These are phyloP conservation scores for Chimonanthus praecox DNA, from an alignment of 164 flowering plant species.

Conservation along the genomic window DNA sequence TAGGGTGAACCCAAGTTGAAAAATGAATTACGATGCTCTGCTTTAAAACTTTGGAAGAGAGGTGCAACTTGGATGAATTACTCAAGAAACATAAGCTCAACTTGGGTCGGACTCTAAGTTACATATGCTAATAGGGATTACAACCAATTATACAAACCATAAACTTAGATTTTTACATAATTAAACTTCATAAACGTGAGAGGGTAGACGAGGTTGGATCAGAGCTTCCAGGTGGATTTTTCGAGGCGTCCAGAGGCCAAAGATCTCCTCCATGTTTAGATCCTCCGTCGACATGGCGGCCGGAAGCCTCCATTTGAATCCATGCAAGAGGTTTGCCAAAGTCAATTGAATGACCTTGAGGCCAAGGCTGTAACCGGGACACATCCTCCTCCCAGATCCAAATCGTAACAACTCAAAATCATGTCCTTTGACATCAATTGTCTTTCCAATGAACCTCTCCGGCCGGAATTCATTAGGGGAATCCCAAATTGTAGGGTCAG, in stretches of 20 bases:
- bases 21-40: no score
- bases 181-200: slow-evolving; percentile 19
- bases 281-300: slow-evolving; percentile 34
- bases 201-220: slow-evolving; percentile 46
- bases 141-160: not conserved
- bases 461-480: slow-evolving; percentile 53
- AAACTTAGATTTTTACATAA: not conserved
- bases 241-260: slow-evolving; percentile 64
- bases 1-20: no score
- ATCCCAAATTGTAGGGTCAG: slow-evolving; percentile 59
- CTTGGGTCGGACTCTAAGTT: no score
- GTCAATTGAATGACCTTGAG: slow-evolving; percentile 53
- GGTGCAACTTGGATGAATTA: no score
- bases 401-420: slow-evolving; percentile 67
- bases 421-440: slow-evolving; percentile 62
- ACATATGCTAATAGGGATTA: no score
- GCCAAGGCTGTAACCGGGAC: slow-evolving; percentile 64
- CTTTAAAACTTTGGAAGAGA: no score
- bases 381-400: slow-evolving; percentile 76
- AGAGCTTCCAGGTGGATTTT: slow-evolving; percentile 40
- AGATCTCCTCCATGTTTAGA: slow-evolving; percentile 62
- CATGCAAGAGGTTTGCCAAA: slow-evolving; percentile 68
- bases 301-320: slow-evolving; percentile 58
- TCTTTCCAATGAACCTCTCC: slow-evolving; percentile 52
- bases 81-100: no score